phyloP scores from a whole-genome alignment of 768 basidiomycete species.

The Cubamyces sp. region DNA sequence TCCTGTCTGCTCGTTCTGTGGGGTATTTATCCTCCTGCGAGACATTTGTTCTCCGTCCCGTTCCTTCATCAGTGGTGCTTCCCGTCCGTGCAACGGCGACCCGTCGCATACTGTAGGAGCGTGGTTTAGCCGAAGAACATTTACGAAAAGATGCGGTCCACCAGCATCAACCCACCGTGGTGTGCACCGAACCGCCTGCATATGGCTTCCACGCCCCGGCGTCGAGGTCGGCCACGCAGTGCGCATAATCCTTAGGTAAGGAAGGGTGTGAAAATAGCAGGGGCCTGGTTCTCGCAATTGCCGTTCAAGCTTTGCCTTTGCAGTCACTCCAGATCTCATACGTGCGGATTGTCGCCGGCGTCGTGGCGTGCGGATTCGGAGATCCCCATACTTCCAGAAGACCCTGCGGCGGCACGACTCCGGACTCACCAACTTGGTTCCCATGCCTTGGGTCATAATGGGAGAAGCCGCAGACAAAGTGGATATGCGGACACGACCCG shows the following conservation, averaged over 20 bases:
- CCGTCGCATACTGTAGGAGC: conserved; percentile 20
- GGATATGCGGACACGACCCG: conserved; percentile 14
- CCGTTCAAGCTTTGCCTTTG: conserved; percentile 26
- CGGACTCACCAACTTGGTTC: conserved; percentile 11
- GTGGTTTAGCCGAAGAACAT: conserved; percentile 21
- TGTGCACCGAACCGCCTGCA: conserved; percentile 9
- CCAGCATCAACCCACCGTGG: conserved; percentile 8
- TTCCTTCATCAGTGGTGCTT: conserved; percentile 20
- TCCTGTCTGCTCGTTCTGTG: neutral
- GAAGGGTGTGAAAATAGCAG: conserved; percentile 16
- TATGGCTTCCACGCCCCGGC: conserved; percentile 18
- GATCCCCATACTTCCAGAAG: conserved; percentile 26
- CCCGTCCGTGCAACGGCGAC: conserved; percentile 12
- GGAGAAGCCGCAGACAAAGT: conserved; percentile 20
- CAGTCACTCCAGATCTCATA: conserved; percentile 13
- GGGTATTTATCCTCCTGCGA: conserved; percentile 20
- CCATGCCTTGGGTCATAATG: conserved; percentile 15
- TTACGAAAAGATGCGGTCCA: conserved; percentile 24
- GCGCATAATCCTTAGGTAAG: conserved; percentile 26
- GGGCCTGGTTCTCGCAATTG: conserved; percentile 14
- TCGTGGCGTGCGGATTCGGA: conserved; percentile 20
- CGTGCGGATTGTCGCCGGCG: conserved; percentile 17
- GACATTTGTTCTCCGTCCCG: conserved; percentile 13
- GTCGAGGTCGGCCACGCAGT: conserved; percentile 9
- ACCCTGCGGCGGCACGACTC: conserved; percentile 9